These are phyloP conservation scores for Trichoderma semiorbis DNA, from an alignment of 2,329 filamentous ascomycete species.

Conservation along the genomic window DNA sequence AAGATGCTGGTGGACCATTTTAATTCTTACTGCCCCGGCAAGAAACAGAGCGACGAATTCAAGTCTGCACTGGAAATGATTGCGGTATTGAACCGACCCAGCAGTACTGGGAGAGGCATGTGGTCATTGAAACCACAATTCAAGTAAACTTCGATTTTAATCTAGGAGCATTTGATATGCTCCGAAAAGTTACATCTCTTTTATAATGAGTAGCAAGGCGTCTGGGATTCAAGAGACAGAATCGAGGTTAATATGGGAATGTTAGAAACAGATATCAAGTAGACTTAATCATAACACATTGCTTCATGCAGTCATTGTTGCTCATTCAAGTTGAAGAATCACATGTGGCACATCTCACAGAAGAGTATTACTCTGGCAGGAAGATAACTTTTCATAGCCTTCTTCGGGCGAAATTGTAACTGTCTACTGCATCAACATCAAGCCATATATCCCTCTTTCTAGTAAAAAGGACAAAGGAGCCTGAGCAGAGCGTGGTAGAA, in stretches of 20 bases:
- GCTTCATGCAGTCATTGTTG: neutral
- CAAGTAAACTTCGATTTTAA: conserved; percentile 22
- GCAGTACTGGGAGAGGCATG: conserved; percentile 50
- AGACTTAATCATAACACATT: neutral
- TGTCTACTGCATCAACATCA: conserved; percentile 37
- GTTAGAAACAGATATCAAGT: neutral
- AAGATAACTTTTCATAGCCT: conserved; percentile 39
- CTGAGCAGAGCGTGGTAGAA: conserved; percentile 47
- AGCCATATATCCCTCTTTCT: conserved; percentile 2
- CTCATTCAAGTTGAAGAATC: neutral
- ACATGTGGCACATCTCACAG: conserved; percentile 16
- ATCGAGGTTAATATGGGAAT: neutral
- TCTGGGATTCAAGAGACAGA: neutral
- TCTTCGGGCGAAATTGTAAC: conserved; percentile 44
- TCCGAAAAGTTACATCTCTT: conserved; percentile 7
- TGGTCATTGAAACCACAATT: conserved; percentile 47
- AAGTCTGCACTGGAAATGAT: conserved; percentile 75
- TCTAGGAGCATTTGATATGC: neutral
- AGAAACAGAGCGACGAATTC: conserved; percentile 72
- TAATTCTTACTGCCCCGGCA: conserved; percentile 65
- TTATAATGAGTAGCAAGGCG: neutral
- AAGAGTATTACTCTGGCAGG: conserved; percentile 26
- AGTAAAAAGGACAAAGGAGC: conserved; percentile 19
- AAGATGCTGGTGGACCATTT: conserved; percentile 91
- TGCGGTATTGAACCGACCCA: conserved; percentile 63